Percentiles rank a stretch among this genome's conserved stretches.
These are phyloP conservation scores for Ceratocystis destructans DNA, from an alignment of 2,329 filamentous ascomycete genomes.

Conservation along the genomic window DNA sequence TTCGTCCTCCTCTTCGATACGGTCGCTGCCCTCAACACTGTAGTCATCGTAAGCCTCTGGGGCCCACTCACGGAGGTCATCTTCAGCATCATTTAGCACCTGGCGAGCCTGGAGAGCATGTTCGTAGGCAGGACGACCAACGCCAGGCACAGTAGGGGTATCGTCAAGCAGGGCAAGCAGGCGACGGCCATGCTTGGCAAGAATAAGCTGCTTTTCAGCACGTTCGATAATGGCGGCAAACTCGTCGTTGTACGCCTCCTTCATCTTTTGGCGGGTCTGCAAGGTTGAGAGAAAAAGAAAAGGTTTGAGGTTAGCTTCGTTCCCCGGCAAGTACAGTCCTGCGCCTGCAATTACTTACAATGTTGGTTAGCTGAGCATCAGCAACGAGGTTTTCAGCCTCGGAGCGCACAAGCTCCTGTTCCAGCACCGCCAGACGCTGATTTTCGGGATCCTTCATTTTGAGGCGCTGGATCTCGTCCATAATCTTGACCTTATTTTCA, in stretches of 20 bases:
- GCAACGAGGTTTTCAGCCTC: conserved; percentile 94
- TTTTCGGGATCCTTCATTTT: conserved; percentile 88
- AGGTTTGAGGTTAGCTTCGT: not conserved
- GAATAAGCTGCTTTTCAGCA: conserved; percentile 89
- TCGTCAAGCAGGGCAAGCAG: conserved; percentile 80
- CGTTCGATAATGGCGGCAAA: conserved; percentile 87
- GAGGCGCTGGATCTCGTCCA: conserved; percentile 80
- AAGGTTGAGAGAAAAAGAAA: not conserved
- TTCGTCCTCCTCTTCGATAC: conserved; percentile 18
- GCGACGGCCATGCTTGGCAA: conserved; percentile 79
- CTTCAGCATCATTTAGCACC: conserved; percentile 83
- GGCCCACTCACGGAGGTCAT: conserved; percentile 67
- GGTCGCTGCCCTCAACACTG: conserved; percentile 10
- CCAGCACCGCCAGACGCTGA: conserved; percentile 64
- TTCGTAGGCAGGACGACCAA: conserved; percentile 55
- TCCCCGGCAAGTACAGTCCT: not conserved
- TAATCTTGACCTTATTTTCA: conserved; percentile 73
- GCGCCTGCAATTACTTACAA: conserved; percentile 42
- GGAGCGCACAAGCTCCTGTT: conserved; percentile 91
- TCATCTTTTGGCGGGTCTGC: conserved; percentile 87
- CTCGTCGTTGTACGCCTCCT: conserved; percentile 82
- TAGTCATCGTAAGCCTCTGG: conserved; percentile 29
- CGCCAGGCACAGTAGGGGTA: conserved; percentile 75
- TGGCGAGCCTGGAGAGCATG: conserved; percentile 57
- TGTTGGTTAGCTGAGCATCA: conserved; percentile 89